Base-by-base conservation (phyloP, 768 basidiomycete species). In the Gautieria morchelliformis region DNA sequence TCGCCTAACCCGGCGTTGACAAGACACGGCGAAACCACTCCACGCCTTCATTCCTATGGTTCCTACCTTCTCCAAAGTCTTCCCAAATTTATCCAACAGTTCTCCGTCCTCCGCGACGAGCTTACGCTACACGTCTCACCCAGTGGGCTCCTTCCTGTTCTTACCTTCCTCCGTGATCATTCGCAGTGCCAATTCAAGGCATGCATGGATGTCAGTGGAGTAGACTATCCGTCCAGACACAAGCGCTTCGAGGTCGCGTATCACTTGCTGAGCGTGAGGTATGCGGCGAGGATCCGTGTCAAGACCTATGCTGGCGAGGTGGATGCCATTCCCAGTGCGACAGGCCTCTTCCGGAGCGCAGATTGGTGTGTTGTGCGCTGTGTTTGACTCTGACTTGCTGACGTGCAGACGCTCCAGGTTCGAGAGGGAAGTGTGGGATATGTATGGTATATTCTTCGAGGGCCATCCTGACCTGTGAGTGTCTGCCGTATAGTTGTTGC, bases 241-340 rank as follows among this genome's bases (percentile, higher is more conserved):
- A 89, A 93, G 70, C 81, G 96, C 60, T 98, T 98, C 69, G 96
- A 98, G 75, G 84, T 98, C 56, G 93, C 96, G 15, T 99, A 99
- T 73, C 89, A 98, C 74, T 73, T 99, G 58, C 75, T 99, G 60
- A 93, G 90, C 67, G 69, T 92, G 63, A 73, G 73, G 58, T 78
- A 87, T 67, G 85, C 82, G 59, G 87, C 89, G 47, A 78, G 96
- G 62, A 89, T 99, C 67, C 77, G 96, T 58, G 93, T 99, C 62
- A 99, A 99, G 79, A 97, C 96, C 0, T 97, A 94, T 67, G 91
- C 93, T 58, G 87, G 88, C 60, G 96, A 99, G 72, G 85, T 86
- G 11, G 87, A 93, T 64, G 82, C 88, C 37, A 89, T 98, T 2
- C 96, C 95, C 1, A 93, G 88, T 64, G 83, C 78, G 27, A 76